These are phyloP conservation scores for Brassica carinata DNA, from an alignment of 345 rosid genomes.

Conservation along the genomic window DNA sequence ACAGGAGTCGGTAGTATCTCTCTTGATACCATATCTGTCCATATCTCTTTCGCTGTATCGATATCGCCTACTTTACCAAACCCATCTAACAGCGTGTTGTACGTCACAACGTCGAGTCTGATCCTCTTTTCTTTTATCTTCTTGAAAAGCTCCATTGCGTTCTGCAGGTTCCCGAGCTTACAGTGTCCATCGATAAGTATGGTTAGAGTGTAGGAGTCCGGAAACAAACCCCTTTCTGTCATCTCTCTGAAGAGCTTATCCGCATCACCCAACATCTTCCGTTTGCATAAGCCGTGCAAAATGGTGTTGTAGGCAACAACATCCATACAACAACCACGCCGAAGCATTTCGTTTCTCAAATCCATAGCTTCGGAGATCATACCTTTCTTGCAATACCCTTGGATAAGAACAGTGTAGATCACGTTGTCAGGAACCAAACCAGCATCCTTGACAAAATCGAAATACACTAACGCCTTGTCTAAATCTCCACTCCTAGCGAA, in stretches of 20 bases:
- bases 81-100: constrained; percentile 77
- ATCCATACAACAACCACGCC: constrained; percentile 71
- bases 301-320: constrained; percentile 72
- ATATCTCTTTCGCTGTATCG: constrained; percentile 58
- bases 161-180: constrained; percentile 69
- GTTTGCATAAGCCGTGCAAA: constrained; percentile 73
- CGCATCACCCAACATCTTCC: constrained; percentile 68
- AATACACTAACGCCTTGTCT: constrained; percentile 58
- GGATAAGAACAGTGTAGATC: constrained; percentile 70
- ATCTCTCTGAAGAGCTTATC: constrained; percentile 66
- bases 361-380: constrained; percentile 58
- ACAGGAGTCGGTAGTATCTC: constrained; percentile 57
- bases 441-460: constrained; percentile 49
- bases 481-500: constrained; percentile 52
- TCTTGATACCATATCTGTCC: constrained; percentile 60
- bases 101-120: constrained; percentile 74
- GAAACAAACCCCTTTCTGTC: constrained; percentile 62
- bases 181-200: constrained; percentile 76
- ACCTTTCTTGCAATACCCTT: constrained; percentile 70
- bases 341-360: constrained; percentile 68
- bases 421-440: constrained; percentile 72
- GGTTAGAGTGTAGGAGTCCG: constrained; percentile 74
- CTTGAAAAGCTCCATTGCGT: constrained; percentile 55
- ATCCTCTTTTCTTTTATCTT: constrained; percentile 63
- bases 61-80: constrained; percentile 73